phyloP scores from a whole-genome alignment of 768 basidiomycete species.

The Mycena vulgaris region DNA sequence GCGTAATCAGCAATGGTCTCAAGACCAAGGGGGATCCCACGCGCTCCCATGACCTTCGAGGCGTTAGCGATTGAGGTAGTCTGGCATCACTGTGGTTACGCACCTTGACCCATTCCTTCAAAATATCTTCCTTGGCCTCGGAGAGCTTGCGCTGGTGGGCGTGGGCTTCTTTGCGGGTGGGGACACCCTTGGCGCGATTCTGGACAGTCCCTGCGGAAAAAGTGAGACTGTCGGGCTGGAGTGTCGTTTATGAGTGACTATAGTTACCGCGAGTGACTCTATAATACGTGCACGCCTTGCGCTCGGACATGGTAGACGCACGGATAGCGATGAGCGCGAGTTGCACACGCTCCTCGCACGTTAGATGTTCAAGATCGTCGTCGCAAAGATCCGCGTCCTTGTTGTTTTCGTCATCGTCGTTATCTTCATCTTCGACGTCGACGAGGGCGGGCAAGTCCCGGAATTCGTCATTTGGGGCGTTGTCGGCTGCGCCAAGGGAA shows the following conservation, averaged over 20 bases:
- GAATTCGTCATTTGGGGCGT: neutral
- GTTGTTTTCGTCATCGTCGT: too few relatives aligned
- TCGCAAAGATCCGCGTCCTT: neutral
- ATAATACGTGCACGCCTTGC: neutral
- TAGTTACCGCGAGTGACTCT: neutral
- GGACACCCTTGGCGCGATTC: too few relatives aligned
- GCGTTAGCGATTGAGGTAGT: too few relatives aligned
- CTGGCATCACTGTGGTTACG: neutral
- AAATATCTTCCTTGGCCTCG: too few relatives aligned
- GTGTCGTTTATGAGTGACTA: neutral
- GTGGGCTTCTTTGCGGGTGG: too few relatives aligned
- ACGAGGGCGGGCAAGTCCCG: too few relatives aligned
- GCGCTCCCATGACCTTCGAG: neutral
- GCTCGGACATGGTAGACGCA: neutral
- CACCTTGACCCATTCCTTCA: constrained; percentile 19
- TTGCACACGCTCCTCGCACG: neutral
- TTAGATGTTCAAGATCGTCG: neutral
- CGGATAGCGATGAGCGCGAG: neutral
- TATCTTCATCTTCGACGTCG: too few relatives aligned
- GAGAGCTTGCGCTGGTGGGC: too few relatives aligned
- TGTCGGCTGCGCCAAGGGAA: too few relatives aligned
- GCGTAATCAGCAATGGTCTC: constrained; percentile 5
- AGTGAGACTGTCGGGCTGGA: too few relatives aligned
- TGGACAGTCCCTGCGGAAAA: too few relatives aligned
- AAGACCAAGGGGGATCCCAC: neutral